Base-by-base conservation (phyloP, 2,329 filamentous ascomycete species). In the Dryadomyces sulphureus region DNA sequence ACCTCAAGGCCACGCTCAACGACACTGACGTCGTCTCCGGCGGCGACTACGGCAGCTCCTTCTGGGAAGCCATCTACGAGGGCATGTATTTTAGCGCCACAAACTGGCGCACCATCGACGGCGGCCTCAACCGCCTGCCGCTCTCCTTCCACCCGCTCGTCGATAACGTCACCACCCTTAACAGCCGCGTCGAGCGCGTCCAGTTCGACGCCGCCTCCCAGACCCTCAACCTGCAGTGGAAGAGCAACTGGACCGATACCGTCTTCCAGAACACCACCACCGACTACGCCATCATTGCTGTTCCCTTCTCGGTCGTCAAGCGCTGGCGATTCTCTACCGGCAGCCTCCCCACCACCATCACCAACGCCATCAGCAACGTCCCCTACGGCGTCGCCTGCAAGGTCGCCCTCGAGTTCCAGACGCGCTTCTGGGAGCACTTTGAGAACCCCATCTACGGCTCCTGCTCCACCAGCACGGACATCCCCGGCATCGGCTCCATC, bases 251-350 rank as follows among this genome's bases (percentile, higher is more conserved):
- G 52, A 67, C 56, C 41, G 60, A 61, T 32, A 46, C 53, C 19
- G 53, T 54, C 50, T 62, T 68, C 56, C 49, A 73, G 43, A 69
- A 62, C 39, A 64, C 69, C 22, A 66, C 69, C 2, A 81, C 75
- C 54, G 79, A 85, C 60, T 84, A 84, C 56, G 72, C 76, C 24
- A 64, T 84, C n/a, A 67, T 84, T 7, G 67, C 77, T 0, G 70
- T 72, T 0, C 80, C 80, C 0, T 83, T 84, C 59, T 71, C 73
- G 41, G 72, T 77, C 45, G 73, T 83, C 36, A 68, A 78, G 30
- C 67, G 73, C 21, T 81, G 78, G 76, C 63, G 72, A 5, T 63
- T 83, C 0, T 52, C 22, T 1, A 24, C 12, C 19, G 43, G 43
- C 5, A 21, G 38, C 5, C 58, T 72, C 7, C 60, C 61, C 4